A percentile compares a stretch with the other conserved stretches of the same genome.
Evolutionary conservation across 2,329 filamentous ascomycete species (phyloP).

Genomic region (Colletotrichum siamense): DNA sequence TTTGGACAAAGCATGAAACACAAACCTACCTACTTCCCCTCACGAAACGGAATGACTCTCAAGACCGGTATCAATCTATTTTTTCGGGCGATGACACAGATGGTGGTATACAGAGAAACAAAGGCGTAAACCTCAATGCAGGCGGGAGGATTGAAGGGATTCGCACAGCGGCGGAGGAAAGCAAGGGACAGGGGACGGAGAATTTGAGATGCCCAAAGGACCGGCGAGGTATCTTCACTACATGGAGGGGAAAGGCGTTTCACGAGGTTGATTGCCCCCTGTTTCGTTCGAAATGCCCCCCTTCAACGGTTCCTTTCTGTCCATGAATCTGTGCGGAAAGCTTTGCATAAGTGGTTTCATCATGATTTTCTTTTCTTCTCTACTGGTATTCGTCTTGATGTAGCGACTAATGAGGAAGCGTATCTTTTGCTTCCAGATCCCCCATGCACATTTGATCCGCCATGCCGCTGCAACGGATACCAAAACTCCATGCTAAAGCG

Average conservation of each 20-base stretch:
- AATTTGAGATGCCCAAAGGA: slow-evolving; percentile 8
- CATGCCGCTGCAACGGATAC: neutral
- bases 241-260: slow-evolving; percentile 4
- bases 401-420: slow-evolving; percentile 20
- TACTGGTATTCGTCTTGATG: slow-evolving; percentile 18
- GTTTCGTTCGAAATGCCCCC: neutral
- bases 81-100: neutral
- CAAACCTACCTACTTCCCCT: neutral
- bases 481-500: neutral
- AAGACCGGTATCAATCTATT: slow-evolving; percentile 4
- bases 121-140: slow-evolving; percentile 1
- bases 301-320: neutral
- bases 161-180: neutral
- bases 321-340: neutral
- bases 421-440: neutral
- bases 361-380: slow-evolving; percentile 7
- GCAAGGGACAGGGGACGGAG: neutral
- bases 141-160: neutral
- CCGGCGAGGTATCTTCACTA: neutral
- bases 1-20: neutral
- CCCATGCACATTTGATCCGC: neutral
- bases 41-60: slow-evolving; percentile 9
- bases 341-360: slow-evolving; percentile 17
- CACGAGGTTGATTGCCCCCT: neutral
- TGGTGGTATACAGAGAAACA: neutral